phyloP scores from a whole-genome alignment of 2,329 filamentous ascomycete genomes.

The Ophiostoma novo-ulmi region DNA sequence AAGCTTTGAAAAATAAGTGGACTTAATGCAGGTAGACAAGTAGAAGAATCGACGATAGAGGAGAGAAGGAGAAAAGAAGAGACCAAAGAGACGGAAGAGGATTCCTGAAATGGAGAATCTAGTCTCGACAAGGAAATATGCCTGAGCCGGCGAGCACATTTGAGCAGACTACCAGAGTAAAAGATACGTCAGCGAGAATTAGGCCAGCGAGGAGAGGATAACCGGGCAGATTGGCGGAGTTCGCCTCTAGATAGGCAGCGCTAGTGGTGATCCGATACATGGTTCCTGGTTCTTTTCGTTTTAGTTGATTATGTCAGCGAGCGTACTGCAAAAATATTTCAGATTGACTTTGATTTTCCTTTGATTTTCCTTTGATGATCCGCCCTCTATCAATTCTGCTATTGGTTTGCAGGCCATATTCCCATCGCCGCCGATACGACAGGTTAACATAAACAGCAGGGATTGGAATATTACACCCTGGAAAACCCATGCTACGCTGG shows the following conservation, averaged over 20 bases:
- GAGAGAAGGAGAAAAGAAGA: not conserved
- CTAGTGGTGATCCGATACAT: slow-evolving; percentile 8
- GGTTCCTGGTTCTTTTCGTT: not conserved
- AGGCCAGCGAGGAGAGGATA: not conserved
- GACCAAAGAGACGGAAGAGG: not conserved
- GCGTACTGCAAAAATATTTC: not conserved
- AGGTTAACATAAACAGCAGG: not conserved
- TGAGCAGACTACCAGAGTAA: not conserved
- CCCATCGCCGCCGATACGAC: not conserved
- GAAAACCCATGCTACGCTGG: not conserved
- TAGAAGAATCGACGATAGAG: not conserved
- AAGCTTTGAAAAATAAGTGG: not conserved
- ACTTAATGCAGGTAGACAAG: not conserved
- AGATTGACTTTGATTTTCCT: not conserved
- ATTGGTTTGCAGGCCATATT: not conserved
- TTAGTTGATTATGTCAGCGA: not conserved
- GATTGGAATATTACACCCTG: not conserved
- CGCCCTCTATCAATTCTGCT: not conserved
- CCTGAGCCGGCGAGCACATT: slow-evolving; percentile 8
- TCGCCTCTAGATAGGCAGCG: not conserved
- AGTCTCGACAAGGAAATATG: slow-evolving; percentile 9
- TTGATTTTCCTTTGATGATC: not conserved
- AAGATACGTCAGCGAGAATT: not conserved
- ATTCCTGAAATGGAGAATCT: not conserved
- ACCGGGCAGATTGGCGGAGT: not conserved